Base-by-base conservation (phyloP, 345 rosid genomes). In the Psidium friedrichsthalianum region DNA sequence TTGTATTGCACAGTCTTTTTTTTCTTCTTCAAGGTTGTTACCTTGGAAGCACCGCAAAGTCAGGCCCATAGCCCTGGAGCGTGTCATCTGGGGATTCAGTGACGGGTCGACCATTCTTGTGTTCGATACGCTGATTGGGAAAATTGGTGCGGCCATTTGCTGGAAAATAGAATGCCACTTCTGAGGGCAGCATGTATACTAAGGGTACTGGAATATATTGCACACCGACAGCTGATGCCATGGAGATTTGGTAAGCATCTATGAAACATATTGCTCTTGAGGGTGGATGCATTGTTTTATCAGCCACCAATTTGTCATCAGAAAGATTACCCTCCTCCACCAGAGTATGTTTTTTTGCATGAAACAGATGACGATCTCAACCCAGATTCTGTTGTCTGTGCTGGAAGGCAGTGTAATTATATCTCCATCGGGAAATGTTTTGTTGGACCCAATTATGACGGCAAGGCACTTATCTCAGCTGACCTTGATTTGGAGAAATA, bases 111-210 rank as follows among this genome's bases (percentile, higher is more conserved):
- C 96, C 6, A 93, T 97, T 83, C 96, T 98, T 11, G 98, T 97
- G 82, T 92, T 95, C 53, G 95, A 95, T 54, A 94, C 98, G 36
- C 93, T 96, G 5, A 85, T 95, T 51, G 98, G 98, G 16, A 97
- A 95, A 89, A 93, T 97, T 1, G 98, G 98, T 36, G 98, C 97
- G 82, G 98, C 97, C 56, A 92, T 97, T 84, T 97, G 98, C 88
- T 97, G 98, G 98, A 97, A 84, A 97, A 95, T 86, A 92, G 93
- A 89, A 97, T 97, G 98, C 99, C 99, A 18, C 95, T 96, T 85
- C 92, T 95, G 27, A 92, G 98, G 89, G 95, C 96, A 55, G 99
- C 99, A 32, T 92, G 95, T 97, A 95, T 90, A 98, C 91, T 76
- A 93, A 95, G 95, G 98, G 99, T 58, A 84, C 95, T 85, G 97